phyloP scores from a whole-genome alignment of 169 alveolate species.

The Eimeria praecox region DNA sequence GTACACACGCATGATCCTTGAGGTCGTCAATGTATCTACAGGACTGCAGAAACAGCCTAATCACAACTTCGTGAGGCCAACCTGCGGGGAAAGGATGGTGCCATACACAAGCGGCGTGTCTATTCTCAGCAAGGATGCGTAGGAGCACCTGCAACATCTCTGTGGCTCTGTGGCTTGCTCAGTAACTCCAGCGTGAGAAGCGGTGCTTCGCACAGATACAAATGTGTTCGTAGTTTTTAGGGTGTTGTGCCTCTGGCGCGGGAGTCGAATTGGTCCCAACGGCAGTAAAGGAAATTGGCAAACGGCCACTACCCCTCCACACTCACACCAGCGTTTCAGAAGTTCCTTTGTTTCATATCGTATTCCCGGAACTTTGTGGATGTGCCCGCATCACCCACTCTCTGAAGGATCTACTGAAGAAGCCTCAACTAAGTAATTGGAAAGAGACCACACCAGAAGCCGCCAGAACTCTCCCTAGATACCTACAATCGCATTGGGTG shows the following conservation, averaged over 20 bases:
- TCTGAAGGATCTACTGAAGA: not conserved
- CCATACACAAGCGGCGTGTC: not conserved
- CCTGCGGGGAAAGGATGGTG: not conserved
- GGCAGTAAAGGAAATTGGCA: not conserved
- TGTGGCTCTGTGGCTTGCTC: not conserved
- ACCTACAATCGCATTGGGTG: not conserved
- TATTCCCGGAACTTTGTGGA: not conserved
- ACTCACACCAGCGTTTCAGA: not conserved
- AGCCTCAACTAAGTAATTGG: not conserved
- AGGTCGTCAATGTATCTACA: not conserved
- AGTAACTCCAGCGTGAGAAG: not conserved
- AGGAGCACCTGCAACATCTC: not conserved
- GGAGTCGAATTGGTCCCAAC: not conserved
- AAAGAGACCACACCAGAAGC: not conserved
- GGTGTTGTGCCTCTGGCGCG: not conserved
- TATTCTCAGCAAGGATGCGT: not conserved
- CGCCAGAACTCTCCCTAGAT: not conserved
- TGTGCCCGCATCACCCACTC: not conserved
- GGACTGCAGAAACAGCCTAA: not conserved
- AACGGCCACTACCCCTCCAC: not conserved
- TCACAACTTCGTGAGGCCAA: not conserved
- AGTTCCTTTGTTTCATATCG: not conserved
- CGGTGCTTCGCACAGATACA: not conserved
- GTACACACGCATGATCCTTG: not conserved
- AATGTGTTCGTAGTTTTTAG: not conserved